Evolutionary conservation across 345 rosid species (phyloP).

Genomic region (Angophora floribunda): DNA sequence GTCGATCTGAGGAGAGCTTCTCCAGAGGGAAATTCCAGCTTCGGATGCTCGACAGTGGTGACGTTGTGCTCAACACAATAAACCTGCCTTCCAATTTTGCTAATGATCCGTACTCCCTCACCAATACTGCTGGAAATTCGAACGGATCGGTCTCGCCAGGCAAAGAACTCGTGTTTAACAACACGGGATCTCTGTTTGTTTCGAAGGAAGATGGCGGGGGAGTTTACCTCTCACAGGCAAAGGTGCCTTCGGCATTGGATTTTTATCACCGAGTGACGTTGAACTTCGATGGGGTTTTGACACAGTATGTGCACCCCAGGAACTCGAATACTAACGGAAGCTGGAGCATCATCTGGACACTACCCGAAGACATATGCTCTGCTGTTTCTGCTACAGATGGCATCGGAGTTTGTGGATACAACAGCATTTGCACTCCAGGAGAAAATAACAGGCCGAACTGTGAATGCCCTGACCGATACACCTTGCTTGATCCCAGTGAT

Average conservation of each 20-base stretch:
- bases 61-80: not conserved
- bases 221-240: not conserved
- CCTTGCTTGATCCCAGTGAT: not conserved
- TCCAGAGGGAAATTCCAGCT: not conserved
- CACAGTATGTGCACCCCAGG: not conserved
- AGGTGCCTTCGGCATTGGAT: not conserved
- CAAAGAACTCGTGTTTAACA: not conserved
- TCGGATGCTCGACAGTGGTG: not conserved
- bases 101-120: fast-evolving
- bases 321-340: not conserved
- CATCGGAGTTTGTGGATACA: not conserved
- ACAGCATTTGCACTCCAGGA: not conserved
- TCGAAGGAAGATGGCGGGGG: not conserved
- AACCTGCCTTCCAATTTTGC: not conserved
- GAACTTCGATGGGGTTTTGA: not conserved
- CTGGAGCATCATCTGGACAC: not conserved
- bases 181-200: not conserved
- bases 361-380: not conserved
- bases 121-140: not conserved
- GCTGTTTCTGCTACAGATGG: fast-evolving
- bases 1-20: not conserved
- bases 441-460: not conserved
- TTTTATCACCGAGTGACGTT: not conserved
- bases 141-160: not conserved
- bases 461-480: not conserved